These are phyloP conservation scores for Aspergillus pseudonomiae DNA, from an alignment of 2,329 filamentous ascomycete genomes.

Conservation along the genomic window DNA sequence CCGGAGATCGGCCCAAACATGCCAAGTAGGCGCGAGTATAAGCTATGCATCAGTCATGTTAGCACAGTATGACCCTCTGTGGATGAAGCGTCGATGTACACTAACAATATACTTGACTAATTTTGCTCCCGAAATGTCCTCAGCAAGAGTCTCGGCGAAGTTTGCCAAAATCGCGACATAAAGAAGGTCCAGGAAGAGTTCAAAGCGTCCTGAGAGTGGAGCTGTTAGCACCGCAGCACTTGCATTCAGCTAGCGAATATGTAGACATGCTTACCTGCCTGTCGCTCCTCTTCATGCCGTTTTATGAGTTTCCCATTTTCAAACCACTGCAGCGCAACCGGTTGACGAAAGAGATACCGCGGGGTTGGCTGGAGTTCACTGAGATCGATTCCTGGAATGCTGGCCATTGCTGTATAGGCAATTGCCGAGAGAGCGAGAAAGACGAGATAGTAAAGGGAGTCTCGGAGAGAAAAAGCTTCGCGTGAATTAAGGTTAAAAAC, in stretches of 20 bases:
- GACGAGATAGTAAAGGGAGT: neutral
- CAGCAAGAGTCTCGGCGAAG: conserved; percentile 53
- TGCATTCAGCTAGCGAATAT: neutral
- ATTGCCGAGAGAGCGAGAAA: neutral
- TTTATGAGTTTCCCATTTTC: conserved; percentile 47
- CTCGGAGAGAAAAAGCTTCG: neutral
- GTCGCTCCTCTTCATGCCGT: conserved; percentile 48
- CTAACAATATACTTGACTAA: conserved; percentile 51
- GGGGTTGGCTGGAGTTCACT: conserved; percentile 19
- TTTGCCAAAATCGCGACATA: conserved; percentile 57
- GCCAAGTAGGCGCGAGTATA: conserved; percentile 54
- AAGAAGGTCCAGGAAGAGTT: conserved; percentile 55
- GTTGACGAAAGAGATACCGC: conserved; percentile 35
- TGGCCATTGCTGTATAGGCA: neutral
- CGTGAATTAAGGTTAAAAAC: neutral
- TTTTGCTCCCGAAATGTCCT: conserved; percentile 48
- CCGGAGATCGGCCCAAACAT: conserved; percentile 55
- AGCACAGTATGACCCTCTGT: no score
- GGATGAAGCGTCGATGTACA: neutral
- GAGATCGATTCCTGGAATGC: neutral
- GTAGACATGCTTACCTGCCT: conserved; percentile 37
- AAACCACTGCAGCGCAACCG: conserved; percentile 51
- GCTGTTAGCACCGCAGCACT: neutral
- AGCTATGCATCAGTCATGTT: conserved; percentile 30
- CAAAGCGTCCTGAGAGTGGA: conserved; percentile 43